Conservation (phyloP, 257 asterid species). For the Solanum chiquidenum region DNA sequence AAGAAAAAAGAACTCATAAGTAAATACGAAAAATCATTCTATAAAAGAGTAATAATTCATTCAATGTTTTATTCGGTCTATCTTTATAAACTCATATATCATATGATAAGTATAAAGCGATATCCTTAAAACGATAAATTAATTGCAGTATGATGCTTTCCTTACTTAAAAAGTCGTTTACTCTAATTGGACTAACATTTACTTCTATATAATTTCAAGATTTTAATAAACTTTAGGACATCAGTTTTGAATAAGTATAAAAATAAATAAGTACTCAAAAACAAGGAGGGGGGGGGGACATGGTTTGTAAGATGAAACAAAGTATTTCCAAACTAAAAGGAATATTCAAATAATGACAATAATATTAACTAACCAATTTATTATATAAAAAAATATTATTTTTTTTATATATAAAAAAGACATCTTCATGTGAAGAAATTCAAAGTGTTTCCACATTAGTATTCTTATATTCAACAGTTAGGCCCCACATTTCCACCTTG, state of each 20-base stretch:
- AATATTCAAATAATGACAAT: neutral
- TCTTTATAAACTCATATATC: neutral
- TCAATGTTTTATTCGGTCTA: fast-evolving
- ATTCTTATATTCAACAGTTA: neutral
- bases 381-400: no score
- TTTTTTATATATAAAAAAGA: neutral
- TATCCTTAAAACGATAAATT: neutral
- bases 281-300: neutral
- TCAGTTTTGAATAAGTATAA: neutral
- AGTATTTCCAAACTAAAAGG: neutral
- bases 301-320: neutral
- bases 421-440: neutral
- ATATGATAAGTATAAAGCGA: neutral
- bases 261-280: neutral
- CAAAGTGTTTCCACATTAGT: neutral
- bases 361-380: neutral
- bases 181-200: neutral
- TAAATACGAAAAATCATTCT: neutral
- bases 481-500: neutral
- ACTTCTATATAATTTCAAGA: neutral
- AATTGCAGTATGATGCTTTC: neutral
- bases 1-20: neutral
- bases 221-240: neutral
- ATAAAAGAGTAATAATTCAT: neutral
- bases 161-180: neutral